Evolutionary conservation across 2,329 filamentous ascomycete species (phyloP), one percentile per base, ranked within the genome.

Genomic region (Aquanectria penicillioides): DNA sequence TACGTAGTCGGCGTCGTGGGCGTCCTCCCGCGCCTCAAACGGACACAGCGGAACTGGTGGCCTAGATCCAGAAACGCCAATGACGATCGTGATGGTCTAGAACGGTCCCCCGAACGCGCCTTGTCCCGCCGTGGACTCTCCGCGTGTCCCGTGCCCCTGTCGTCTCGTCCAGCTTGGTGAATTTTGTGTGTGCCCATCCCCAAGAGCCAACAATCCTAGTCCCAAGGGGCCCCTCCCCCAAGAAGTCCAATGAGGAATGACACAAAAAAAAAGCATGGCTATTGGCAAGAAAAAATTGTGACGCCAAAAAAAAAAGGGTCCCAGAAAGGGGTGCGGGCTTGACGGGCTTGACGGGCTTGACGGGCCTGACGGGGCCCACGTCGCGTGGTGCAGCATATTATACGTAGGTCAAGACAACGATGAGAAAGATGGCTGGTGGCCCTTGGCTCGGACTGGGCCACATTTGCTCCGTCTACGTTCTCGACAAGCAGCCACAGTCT

Each of bases 21-120:
- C 34, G 28, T 26, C 26, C 37, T 61, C 57, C 48, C 61, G 50
- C 41, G 59, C 46, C 57, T 63, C 46, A 65, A 67, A 63, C 52
- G 51, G 33, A 67, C 61, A 41, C 51, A 40, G 61, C 70, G 68
- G 67, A 62, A 67, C 64, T 59, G 37, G n/a, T 44, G 51, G 38
- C 53, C 67, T 57, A 61, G 56, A 63, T 69, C 43, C 17, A 68
- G 68, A 64, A 68, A 60, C 61, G 37, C 57, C 59, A 26, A 66
- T 70, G 66, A 68, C 61, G 68, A 70, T 70, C 64, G 36, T 47
- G 20, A 26, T 38, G 49, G 55, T 70, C 68, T 70, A 65, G 68
- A 70, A 65, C 68, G 61, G 68, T 65, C 68, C 68, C 36, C 59
- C 36, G 48, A 33, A 51, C 44, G 33, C 52, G 53, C 38, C 43